A percentile compares a stretch with the other conserved stretches of the same genome.
These are phyloP conservation scores for Lachancea thermotolerans DNA, from an alignment of 805 yeast species.

Conservation along the genomic window DNA sequence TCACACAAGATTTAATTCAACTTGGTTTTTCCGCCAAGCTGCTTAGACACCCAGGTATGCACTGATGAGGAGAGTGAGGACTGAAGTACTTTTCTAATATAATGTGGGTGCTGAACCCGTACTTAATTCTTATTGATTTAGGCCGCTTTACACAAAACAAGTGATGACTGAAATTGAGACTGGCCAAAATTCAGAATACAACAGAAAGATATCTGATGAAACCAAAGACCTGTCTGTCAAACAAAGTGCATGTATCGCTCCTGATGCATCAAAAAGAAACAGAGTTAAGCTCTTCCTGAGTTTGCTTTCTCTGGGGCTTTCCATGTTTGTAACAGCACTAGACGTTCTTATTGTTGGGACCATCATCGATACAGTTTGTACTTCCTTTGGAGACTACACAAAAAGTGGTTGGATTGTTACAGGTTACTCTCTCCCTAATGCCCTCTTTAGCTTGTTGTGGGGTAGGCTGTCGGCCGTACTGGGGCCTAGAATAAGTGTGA, in stretches of 20 bases:
- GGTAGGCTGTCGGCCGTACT: slow-evolving; percentile 49
- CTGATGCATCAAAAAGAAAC: not conserved
- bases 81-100: too few relatives aligned
- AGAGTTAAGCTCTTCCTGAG: slow-evolving; percentile 1
- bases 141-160: too few relatives aligned
- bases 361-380: slow-evolving; percentile 42
- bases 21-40: too few relatives aligned
- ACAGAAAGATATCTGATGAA: too few relatives aligned
- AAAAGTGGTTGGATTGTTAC: slow-evolving; percentile 54
- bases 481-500: slow-evolving; percentile 47
- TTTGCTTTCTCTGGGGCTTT: slow-evolving; percentile 16
- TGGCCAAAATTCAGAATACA: too few relatives aligned
- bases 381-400: slow-evolving; percentile 42
- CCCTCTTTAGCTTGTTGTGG: slow-evolving; percentile 48
- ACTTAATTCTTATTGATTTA: too few relatives aligned
- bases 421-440: slow-evolving; percentile 48
- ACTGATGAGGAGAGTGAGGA: too few relatives aligned
- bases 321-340: slow-evolving; percentile 36
- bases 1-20: too few relatives aligned
- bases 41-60: too few relatives aligned
- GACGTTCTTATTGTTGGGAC: slow-evolving; percentile 55
- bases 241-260: not conserved
- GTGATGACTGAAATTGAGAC: too few relatives aligned
- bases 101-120: too few relatives aligned
- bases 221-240: not conserved